Percentiles rank a stretch among this genome's conserved stretches.
phyloP scores from a whole-genome alignment of 176 grass and related monocot genomes.

The Aegilops umbellulata region DNA sequence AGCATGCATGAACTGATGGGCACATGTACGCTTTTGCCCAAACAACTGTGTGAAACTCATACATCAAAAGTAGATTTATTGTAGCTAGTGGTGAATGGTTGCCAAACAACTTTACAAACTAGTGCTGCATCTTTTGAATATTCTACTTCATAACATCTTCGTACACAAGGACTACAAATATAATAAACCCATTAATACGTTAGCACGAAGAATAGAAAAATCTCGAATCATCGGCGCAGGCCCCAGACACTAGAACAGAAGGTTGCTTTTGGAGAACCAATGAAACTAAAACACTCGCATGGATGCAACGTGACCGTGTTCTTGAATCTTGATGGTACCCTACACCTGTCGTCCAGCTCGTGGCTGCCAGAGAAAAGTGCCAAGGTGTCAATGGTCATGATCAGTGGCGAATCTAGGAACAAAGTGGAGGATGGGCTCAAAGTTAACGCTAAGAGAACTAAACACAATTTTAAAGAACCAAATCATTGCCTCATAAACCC shows the following conservation, averaged over 20 bases:
- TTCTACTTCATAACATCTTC: neutral
- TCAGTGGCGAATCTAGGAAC: too few species aligned
- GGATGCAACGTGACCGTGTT: neutral
- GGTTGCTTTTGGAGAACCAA: neutral
- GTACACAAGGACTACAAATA: neutral
- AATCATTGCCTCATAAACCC: too few species aligned
- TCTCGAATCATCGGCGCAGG: neutral
- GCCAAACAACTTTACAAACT: neutral
- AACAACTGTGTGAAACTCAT: too few species aligned
- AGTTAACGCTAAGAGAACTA: too few species aligned
- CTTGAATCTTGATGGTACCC: neutral
- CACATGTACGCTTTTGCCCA: neutral
- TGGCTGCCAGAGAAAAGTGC: neutral
- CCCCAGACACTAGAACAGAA: neutral
- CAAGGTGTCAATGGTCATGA: too few species aligned
- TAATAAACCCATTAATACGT: neutral
- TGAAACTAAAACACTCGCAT: neutral
- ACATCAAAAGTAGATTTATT: neutral
- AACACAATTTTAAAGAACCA: too few species aligned
- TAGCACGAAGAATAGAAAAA: neutral
- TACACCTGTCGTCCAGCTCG: neutral
- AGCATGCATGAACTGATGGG: neutral
- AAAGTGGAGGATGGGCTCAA: too few species aligned
- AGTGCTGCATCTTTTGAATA: neutral
- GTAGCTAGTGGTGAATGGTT: neutral